A percentile compares a stretch with the other conserved stretches of the same genome.
Evolutionary conservation across 148 eudicot species (phyloP).

Genomic region (Vaccinium myrtillus): DNA sequence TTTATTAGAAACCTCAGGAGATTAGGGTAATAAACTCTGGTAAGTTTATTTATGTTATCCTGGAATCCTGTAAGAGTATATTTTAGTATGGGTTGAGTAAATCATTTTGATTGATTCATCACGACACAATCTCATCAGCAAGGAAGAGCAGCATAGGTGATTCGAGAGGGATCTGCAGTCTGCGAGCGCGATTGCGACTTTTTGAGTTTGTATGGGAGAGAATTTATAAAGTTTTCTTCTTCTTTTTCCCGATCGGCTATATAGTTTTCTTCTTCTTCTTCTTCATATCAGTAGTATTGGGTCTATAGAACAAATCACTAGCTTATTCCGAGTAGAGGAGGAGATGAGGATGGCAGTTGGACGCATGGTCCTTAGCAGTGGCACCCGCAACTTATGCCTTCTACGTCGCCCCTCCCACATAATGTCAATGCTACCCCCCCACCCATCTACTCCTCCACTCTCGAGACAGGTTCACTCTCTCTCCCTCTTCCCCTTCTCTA

Average conservation of each 20-base stretch:
- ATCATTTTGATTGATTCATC: too few relatives aligned
- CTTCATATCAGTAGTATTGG: not conserved
- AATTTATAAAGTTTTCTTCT: too few relatives aligned
- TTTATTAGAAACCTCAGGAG: not conserved
- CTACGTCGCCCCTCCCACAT: constrained; percentile 20
- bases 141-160: too few relatives aligned
- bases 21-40: too few relatives aligned
- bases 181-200: not conserved
- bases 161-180: too few relatives aligned
- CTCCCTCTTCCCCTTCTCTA: not conserved
- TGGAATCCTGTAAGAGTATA: too few relatives aligned
- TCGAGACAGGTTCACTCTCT: constrained; percentile 23
- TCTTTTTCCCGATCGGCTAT: not conserved
- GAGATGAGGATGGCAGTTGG: not conserved
- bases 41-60: too few relatives aligned
- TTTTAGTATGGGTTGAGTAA: too few relatives aligned
- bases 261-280: not conserved
- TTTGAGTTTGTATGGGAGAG: too few relatives aligned
- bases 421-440: constrained; percentile 15
- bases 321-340: not conserved
- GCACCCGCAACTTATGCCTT: constrained; percentile 15
- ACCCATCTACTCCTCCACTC: constrained; percentile 13
- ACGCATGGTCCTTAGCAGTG: constrained; percentile 2
- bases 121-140: too few relatives aligned
- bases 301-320: too few relatives aligned